Evolutionary conservation across 805 yeast species (phyloP).

Genomic region (Candida andamanensis): DNA sequence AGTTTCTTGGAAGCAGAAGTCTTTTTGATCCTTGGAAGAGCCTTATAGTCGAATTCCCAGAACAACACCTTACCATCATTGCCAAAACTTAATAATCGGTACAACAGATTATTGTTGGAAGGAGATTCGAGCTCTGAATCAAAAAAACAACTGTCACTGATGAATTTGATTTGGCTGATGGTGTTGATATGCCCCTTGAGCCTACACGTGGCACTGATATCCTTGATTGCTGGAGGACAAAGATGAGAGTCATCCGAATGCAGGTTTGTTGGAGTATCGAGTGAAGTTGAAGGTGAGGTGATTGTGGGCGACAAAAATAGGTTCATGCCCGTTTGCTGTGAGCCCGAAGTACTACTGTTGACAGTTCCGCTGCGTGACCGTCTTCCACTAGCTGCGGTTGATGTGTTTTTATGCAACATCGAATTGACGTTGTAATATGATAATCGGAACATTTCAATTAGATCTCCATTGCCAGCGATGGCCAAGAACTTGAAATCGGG

Average conservation of each 20-base stretch:
- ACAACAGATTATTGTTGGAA: slow-evolving; percentile 14
- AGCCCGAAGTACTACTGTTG: slow-evolving; percentile 21
- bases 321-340: slow-evolving; percentile 6
- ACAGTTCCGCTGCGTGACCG: slow-evolving; percentile 38
- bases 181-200: slow-evolving; percentile 39
- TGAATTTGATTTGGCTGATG: slow-evolving; percentile 24
- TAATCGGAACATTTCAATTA: slow-evolving; percentile 36
- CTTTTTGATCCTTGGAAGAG: slow-evolving; percentile 31
- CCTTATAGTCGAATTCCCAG: slow-evolving; percentile 42
- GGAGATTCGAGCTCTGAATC: slow-evolving; percentile 5
- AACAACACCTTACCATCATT: slow-evolving; percentile 35
- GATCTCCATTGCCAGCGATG: slow-evolving; percentile 52
- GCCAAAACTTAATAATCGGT: slow-evolving; percentile 35
- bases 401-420: slow-evolving; percentile 16
- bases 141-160: slow-evolving; percentile 12
- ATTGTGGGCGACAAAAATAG: slow-evolving; percentile 18
- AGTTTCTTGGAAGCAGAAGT: slow-evolving; percentile 1
- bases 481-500: slow-evolving; percentile 44
- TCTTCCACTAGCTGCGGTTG: slow-evolving; percentile 14
- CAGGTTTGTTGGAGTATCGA: slow-evolving; percentile 17
- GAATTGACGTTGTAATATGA: slow-evolving; percentile 38
- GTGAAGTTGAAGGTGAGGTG: slow-evolving; percentile 19
- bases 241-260: slow-evolving; percentile 7
- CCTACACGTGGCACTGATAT: slow-evolving; percentile 30
- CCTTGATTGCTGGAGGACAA: slow-evolving; percentile 34